Evolutionary conservation across 257 asterid species (phyloP).

Genomic region (Solanum sejunctum): DNA sequence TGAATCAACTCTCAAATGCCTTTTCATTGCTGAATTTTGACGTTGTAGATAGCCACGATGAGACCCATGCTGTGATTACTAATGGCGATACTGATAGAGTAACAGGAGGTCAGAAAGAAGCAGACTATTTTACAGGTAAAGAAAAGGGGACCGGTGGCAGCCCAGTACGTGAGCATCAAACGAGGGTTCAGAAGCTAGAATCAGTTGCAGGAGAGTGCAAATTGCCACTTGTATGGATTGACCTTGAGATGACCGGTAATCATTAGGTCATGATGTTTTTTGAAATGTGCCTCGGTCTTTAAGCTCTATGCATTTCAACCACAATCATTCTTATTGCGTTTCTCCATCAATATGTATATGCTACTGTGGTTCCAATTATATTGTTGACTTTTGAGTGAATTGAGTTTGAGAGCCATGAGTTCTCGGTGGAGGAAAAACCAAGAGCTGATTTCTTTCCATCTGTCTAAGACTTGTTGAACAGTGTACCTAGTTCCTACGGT

Average conservation of each 20-base stretch:
- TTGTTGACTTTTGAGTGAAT: neutral
- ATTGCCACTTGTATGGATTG: constrained; percentile 96
- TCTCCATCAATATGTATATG: neutral
- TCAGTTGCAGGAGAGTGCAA: constrained; percentile 23
- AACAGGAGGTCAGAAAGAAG: constrained; percentile 6
- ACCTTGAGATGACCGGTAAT: constrained; percentile 91
- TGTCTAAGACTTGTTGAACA: neutral
- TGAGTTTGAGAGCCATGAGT: neutral
- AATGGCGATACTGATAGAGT: constrained; percentile 3
- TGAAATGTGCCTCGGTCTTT: constrained; percentile 72
- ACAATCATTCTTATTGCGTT: constrained; percentile 1
- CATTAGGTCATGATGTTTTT: constrained; percentile 14
- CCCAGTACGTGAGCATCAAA: constrained; percentile 14
- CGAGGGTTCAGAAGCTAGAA: constrained; percentile 13
- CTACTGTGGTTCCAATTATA: neutral
- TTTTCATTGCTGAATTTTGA: constrained; percentile 57
- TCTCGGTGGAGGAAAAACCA: neutral
- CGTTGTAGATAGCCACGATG: constrained; percentile 26
- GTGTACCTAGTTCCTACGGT: neutral
- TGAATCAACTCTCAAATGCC: constrained; percentile 53
- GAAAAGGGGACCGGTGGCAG: constrained; percentile 14
- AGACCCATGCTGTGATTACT: neutral
- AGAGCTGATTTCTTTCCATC: neutral
- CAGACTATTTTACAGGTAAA: constrained; percentile 13
- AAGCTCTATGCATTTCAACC: constrained; percentile 52